Evolutionary conservation across 305 asterid genomes (phyloP), one percentile per base, ranked within the genome.

Genomic region (Fraxinus baroniana): DNA sequence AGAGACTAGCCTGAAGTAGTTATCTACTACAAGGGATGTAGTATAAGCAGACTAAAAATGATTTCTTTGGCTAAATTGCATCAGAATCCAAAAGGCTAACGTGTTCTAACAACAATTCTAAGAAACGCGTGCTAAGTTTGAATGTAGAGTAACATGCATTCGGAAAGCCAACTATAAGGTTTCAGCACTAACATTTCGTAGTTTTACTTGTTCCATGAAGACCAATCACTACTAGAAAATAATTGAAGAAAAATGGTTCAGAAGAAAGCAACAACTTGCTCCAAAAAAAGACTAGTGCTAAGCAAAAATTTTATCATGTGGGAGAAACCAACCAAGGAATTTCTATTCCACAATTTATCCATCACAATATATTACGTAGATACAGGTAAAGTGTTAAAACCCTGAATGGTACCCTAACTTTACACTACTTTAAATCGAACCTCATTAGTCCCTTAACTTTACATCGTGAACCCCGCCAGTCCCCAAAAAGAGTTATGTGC

Each of bases 211-310:
- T 32, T 24, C 36, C 33, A 66, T 8, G 28, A 10, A 30, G 33
- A 18, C 72, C 33, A 64, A 64, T 66, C n/a, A 28, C 36, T 66
- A 66, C 35, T 4, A 68, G 39, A 64, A 70, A 70, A 28, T 70
- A 26, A 30, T 68, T 28, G 17, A 0, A 68, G 18, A 68, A 68
- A 68, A 68, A 28, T 68, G 18, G 73, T 4, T 24, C 73, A 22
- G 73, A 24, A 68, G 77, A 39, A 73, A 83, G 71, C 49, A 57
- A 74, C 41, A 66, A 5, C 22, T 30, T 72, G 52, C 66, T 32
- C 62, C 44, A 78, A 17, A 77, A 60, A 4, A 13, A 17, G 18
- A 1, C 26, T 17, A 26, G 22, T 62, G 28, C 37, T 6, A 30
- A 12, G 28, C 49, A 64, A 57, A 74, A 37, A 1, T 2, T 68